Evolutionary conservation across 306 rosid genomes (phyloP).

Genomic region (Canavalia gladiata): DNA sequence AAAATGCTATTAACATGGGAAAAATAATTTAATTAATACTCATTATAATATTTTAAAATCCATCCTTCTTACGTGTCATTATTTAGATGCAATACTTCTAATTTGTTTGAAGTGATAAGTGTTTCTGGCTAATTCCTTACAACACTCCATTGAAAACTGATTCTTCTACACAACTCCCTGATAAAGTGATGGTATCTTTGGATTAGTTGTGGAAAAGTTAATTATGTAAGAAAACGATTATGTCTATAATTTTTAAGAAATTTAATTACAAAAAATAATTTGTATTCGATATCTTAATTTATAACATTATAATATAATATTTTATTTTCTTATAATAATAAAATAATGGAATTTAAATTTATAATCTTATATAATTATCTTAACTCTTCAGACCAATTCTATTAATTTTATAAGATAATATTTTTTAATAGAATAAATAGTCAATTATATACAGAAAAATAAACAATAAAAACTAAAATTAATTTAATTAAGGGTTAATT

Average conservation of each 20-base stretch:
- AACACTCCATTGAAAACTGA: background rate
- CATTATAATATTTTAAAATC: background rate
- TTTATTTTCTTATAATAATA: too few relatives aligned
- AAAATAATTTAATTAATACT: background rate
- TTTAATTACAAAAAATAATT: background rate
- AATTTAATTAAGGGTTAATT: too few relatives aligned
- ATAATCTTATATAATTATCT: too few relatives aligned
- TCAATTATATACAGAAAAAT: too few relatives aligned
- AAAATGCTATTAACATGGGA: background rate
- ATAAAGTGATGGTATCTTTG: background rate
- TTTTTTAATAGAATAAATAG: too few relatives aligned
- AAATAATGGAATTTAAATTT: too few relatives aligned
- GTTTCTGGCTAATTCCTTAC: background rate
- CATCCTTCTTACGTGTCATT: background rate
- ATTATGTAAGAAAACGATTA: background rate
- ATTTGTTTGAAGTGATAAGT: background rate
- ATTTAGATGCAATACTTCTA: background rate
- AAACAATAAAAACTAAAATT: too few relatives aligned
- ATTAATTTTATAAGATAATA: too few relatives aligned
- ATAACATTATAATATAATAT: background rate
- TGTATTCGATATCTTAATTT: background rate
- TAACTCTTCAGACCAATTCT: too few relatives aligned
- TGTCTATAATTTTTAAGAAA: background rate
- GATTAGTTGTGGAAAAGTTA: background rate
- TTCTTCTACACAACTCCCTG: background rate